Evolutionary conservation across 805 yeast species (phyloP).

Genomic region (Schwanniomyces sp.): DNA sequence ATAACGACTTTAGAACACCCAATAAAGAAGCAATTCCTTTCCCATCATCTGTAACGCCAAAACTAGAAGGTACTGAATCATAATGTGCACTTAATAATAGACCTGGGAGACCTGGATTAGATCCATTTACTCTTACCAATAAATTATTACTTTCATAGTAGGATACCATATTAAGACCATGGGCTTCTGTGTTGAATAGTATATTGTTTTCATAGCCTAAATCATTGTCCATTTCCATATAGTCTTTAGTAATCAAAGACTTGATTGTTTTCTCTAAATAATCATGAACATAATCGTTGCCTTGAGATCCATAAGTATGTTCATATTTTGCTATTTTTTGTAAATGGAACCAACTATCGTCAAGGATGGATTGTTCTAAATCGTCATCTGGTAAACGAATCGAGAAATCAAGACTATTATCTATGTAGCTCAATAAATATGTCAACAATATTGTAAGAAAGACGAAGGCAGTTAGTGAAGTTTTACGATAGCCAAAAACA

Average conservation of each 20-base stretch:
- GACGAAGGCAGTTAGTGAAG: constrained; percentile 60
- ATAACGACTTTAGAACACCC: constrained; percentile 59
- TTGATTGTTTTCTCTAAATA: constrained; percentile 51
- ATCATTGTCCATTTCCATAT: constrained; percentile 40
- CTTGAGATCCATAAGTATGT: constrained; percentile 80
- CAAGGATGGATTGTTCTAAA: constrained; percentile 32
- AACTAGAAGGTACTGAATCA: constrained; percentile 85
- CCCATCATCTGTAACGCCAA: constrained; percentile 92
- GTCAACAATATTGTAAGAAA: constrained; percentile 46
- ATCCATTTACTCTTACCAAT: constrained; percentile 73
- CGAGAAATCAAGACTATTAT: constrained; percentile 38
- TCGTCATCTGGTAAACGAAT: constrained; percentile 44
- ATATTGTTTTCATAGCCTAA: constrained; percentile 45
- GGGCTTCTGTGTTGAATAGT: constrained; percentile 51
- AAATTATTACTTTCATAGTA: constrained; percentile 83
- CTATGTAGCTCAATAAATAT: constrained; percentile 34
- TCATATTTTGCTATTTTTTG: constrained; percentile 63
- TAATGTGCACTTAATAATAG: constrained; percentile 80
- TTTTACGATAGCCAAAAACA: constrained; percentile 69
- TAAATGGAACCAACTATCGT: constrained; percentile 66
- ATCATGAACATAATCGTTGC: constrained; percentile 75
- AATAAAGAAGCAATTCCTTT: constrained; percentile 81
- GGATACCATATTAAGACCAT: constrained; percentile 51
- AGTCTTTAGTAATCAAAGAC: constrained; percentile 26
- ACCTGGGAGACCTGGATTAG: constrained; percentile 57